phyloP scores from a whole-genome alignment of 371 early-diverging fungal species.

The Smittium culicis region DNA sequence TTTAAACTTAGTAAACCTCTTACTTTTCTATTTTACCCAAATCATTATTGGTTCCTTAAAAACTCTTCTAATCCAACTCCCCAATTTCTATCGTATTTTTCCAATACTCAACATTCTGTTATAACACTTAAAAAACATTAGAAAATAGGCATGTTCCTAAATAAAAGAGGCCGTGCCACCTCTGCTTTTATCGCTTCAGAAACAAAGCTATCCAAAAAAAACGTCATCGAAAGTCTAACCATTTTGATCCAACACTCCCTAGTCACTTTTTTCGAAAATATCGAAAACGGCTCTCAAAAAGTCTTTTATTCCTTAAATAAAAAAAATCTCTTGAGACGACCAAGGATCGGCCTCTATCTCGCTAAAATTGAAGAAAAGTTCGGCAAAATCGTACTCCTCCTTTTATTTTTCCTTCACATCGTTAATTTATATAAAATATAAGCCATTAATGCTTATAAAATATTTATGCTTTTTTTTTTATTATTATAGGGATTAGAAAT shows the following conservation, averaged over 20 bases:
- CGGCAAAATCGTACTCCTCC: conserved; percentile 40
- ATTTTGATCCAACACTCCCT: conserved; percentile 49
- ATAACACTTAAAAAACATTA: too few species aligned
- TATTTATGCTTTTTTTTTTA: too few species aligned
- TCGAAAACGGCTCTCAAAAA: conserved; percentile 40
- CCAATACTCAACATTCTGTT: neutral
- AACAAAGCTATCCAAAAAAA: conserved; percentile 26
- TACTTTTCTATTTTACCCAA: neutral
- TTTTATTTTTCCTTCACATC: conserved; percentile 16
- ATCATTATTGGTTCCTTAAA: neutral
- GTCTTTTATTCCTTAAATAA: conserved; percentile 51
- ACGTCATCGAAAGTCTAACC: conserved; percentile 42
- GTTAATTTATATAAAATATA: conserved; percentile 10
- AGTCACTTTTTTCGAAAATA: conserved; percentile 39
- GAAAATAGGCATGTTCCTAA: neutral
- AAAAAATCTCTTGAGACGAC: conserved; percentile 41
- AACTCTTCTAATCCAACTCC: neutral
- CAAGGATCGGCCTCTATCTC: conserved; percentile 51
- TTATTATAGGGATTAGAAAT: conserved; percentile 17
- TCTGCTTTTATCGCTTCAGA: conserved; percentile 26
- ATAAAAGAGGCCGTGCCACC: conserved; percentile 34
- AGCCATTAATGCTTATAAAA: conserved; percentile 1
- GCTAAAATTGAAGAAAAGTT: conserved; percentile 41
- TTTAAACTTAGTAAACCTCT: neutral
- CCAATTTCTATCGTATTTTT: neutral